A percentile compares a stretch with the other conserved stretches of the same genome.
Evolutionary conservation across 1,139 yeast genomes (phyloP).

Genomic region (Hyphopichia pseudoburtonii): DNA sequence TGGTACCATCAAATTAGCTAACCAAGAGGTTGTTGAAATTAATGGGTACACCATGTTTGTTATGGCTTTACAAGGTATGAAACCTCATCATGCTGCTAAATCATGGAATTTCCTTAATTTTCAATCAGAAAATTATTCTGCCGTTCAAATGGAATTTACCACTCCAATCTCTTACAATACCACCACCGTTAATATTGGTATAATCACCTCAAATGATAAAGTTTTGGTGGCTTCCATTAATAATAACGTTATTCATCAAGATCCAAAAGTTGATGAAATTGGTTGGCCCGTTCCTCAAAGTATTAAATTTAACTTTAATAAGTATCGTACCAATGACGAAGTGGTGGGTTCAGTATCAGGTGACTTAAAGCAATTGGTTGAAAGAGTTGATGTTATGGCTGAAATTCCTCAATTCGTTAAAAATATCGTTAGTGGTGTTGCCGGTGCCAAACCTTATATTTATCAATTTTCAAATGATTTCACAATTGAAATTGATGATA

Average conservation of each 20-base stretch:
- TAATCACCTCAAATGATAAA: constrained; percentile 63
- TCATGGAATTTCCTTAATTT: constrained; percentile 93
- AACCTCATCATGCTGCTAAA: constrained; percentile 98
- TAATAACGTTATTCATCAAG: constrained; percentile 64
- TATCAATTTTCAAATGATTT: constrained; percentile 79
- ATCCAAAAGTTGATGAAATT: constrained; percentile 65
- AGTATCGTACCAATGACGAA: constrained; percentile 34
- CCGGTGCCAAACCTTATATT: constrained; percentile 93
- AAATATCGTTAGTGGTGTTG: constrained; percentile 88
- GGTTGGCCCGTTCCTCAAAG: constrained; percentile 90
- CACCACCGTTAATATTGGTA: constrained; percentile 79
- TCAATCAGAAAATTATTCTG: constrained; percentile 73
- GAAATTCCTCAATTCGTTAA: constrained; percentile 95
- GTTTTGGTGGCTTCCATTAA: constrained; percentile 65
- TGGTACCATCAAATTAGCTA: constrained; percentile 55
- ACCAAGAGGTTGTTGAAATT: constrained; percentile 28
- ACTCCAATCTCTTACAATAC: constrained; percentile 89
- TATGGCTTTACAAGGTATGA: constrained; percentile 99
- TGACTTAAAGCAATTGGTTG: constrained; percentile 59
- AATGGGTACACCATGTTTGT: constrained; percentile 80
- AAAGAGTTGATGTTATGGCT: constrained; percentile 96
- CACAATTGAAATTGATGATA: constrained; percentile 35
- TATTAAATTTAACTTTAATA: constrained; percentile 60
- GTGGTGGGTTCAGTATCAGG: constrained; percentile 51
- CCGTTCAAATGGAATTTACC: constrained; percentile 90